Base-by-base conservation (phyloP, 1,284 basidiomycete genomes). In the Trichosporon sp. region DNA sequence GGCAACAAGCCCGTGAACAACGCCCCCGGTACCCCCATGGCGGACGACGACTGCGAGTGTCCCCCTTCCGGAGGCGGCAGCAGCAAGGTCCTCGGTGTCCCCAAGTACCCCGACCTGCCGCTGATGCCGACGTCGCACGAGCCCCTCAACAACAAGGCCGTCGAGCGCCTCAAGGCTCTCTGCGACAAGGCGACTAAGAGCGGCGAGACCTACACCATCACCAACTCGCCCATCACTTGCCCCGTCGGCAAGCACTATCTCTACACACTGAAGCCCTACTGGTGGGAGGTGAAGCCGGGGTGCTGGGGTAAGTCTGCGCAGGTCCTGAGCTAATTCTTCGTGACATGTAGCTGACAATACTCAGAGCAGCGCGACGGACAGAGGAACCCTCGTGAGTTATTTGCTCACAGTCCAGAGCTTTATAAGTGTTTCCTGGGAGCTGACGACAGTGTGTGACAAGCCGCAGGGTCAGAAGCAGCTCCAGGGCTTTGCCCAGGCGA, bases 261-360 rank as follows among this genome's bases (percentile, higher is more conserved):
- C 14, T 80, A 76, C 68, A 75, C 77, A 8, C 71, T 79, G 6
- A 75, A 75, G 67, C 80, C 80, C 10, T 78, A 81, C 70, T 78
- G 68, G 66, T 81, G 80, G 80, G 74, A 75, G 48, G 64, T 51
- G 6, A 35, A 68, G 38, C 72, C 75, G 8, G 73, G 72, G 4
- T 63, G 66, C 14, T 81, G 76, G 76, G 78, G 77, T 78, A 56
- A 74, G 77, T 70, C 43, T 26, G 26, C 26, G 26, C 26, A 26
- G 26, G 26, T 26, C 26, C 26, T 26, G 26, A 26, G 26, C 26
- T 26, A 26, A 26, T 26, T 26, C 26, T 26, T 26, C 26, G 26
- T 26, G 26, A 26, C 26, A 26, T 26, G 37, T 38, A 59, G 67
- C 54, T 72, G 43, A 70, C 32, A 40, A 31, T 7, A 26, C 4